These are phyloP conservation scores for Erythrophleum fordii DNA, from an alignment of 306 rosid species.

Conservation along the genomic window DNA sequence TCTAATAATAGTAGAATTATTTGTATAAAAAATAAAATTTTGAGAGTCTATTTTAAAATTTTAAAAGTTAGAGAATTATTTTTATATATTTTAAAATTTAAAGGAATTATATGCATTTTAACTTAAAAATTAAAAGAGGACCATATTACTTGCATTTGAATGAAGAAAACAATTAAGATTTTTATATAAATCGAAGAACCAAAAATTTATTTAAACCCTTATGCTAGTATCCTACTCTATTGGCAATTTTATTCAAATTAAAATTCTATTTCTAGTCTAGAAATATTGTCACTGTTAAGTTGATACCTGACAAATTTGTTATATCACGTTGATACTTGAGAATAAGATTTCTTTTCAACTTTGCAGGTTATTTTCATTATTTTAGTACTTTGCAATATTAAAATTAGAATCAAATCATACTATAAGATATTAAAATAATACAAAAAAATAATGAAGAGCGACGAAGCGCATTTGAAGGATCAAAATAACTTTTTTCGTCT, in stretches of 20 bases:
- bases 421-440: neutral
- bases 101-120: too few relatives aligned
- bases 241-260: neutral
- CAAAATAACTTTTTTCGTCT: neutral
- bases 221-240: neutral
- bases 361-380: neutral
- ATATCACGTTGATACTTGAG: neutral
- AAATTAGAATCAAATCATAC: neutral
- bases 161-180: too few relatives aligned
- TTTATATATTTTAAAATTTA: neutral
- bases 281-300: too few relatives aligned
- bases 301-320: neutral
- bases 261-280: too few relatives aligned
- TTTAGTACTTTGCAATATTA: neutral
- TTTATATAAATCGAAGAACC: too few relatives aligned
- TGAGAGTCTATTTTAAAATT: too few relatives aligned
- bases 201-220: neutral
- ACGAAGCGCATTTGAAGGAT: neutral
- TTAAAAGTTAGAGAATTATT: too few relatives aligned
- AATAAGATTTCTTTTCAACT: neutral
- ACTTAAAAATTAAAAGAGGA: too few relatives aligned
- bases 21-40: neutral
- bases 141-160: too few relatives aligned
- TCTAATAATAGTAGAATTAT: neutral
- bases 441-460: neutral